Evolutionary conservation across 2,329 filamentous ascomycete genomes (phyloP).

Genomic region (Penicillium hesseltinei): DNA sequence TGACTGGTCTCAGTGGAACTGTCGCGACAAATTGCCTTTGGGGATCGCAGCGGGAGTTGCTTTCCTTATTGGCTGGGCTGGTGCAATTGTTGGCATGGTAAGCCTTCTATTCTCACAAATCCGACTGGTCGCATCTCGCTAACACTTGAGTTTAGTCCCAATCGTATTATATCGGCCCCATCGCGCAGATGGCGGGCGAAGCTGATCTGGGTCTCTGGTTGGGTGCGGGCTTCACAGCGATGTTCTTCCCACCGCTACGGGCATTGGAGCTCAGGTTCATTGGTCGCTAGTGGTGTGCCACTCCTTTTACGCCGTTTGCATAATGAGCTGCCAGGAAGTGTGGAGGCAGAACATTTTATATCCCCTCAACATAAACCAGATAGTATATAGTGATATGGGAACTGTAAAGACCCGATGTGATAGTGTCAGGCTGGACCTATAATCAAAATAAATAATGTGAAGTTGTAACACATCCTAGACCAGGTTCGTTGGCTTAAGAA

Average conservation of each 20-base stretch:
- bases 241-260: constrained; percentile 37
- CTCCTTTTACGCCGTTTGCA: neutral
- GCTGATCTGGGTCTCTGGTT: constrained; percentile 41
- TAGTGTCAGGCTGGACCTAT: neutral
- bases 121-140: neutral
- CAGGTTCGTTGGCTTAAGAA: neutral
- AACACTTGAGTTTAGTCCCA: constrained; percentile 28
- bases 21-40: constrained; percentile 38
- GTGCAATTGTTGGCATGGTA: constrained; percentile 44
- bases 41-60: constrained; percentile 41
- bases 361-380: neutral
- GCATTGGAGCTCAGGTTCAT: constrained; percentile 33
- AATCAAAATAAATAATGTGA: neutral
- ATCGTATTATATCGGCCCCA: constrained; percentile 40
- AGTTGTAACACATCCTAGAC: neutral
- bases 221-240: constrained; percentile 34
- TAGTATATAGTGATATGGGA: neutral
- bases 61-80: constrained; percentile 42
- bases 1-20: constrained; percentile 45
- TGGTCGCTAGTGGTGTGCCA: constrained; percentile 22
- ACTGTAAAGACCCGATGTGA: neutral
- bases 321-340: neutral
- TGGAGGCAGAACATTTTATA: neutral
- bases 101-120: neutral
- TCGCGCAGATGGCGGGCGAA: constrained; percentile 35